A percentile compares a stretch with the other conserved stretches of the same genome.
Evolutionary conservation across 176 grass and related monocot species (phyloP).

Genomic region (Puya raimondii): DNA sequence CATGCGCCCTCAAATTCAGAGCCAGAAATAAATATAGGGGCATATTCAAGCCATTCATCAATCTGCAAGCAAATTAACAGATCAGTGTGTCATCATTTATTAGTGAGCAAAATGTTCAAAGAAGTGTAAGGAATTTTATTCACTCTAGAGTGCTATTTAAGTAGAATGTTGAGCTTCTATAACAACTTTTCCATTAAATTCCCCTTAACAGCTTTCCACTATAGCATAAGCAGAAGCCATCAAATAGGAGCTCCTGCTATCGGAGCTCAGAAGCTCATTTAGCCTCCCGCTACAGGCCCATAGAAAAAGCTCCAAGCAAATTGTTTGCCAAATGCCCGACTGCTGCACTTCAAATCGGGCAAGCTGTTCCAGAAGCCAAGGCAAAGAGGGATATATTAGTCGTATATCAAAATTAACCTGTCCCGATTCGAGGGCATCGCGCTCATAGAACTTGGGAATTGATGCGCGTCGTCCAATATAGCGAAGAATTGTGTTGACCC

Average conservation of each 20-base stretch:
- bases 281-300: too few relatives aligned
- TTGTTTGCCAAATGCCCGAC: too few relatives aligned
- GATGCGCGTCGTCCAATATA: constrained; percentile 44
- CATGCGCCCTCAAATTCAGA: constrained; percentile 72
- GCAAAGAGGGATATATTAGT: background rate
- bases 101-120: background rate
- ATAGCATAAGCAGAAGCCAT: too few relatives aligned
- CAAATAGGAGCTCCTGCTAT: too few relatives aligned
- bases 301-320: too few relatives aligned
- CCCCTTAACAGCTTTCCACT: too few relatives aligned
- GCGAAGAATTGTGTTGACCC: constrained; percentile 50
- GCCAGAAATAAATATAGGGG: constrained; percentile 44
- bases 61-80: constrained; percentile 40
- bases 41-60: constrained; percentile 80
- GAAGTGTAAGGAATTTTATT: background rate
- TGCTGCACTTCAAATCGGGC: too few relatives aligned
- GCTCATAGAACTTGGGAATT: constrained; percentile 56
- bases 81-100: background rate
- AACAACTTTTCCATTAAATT: too few relatives aligned
- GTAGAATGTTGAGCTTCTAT: too few relatives aligned
- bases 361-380: too few relatives aligned
- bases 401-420: constrained; percentile 39
- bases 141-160: background rate
- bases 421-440: constrained; percentile 43
- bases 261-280: too few relatives aligned